These are phyloP conservation scores for Ottelia alismoides DNA, from an alignment of 106 monocot genomes.

Conservation along the genomic window DNA sequence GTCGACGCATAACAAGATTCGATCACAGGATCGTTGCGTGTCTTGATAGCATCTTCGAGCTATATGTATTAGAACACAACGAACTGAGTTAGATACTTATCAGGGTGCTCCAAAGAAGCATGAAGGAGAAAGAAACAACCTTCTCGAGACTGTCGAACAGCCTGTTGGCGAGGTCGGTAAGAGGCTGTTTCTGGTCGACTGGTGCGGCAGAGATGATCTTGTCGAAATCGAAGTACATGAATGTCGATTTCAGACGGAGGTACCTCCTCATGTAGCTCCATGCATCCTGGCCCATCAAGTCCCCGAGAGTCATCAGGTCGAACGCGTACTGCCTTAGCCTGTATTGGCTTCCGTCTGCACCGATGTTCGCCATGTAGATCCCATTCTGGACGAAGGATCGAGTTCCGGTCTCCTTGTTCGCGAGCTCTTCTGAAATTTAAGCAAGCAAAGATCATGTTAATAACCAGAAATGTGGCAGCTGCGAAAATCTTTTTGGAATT, in stretches of 20 bases:
- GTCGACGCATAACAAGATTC: conserved; percentile 29
- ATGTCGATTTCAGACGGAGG: conserved; percentile 45
- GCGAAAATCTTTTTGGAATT: no score
- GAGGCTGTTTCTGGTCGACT: conserved; percentile 22
- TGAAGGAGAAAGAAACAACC: conserved; percentile 4
- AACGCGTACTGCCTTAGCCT: conserved; percentile 43
- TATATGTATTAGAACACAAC: no score
- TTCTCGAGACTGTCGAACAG: conserved; percentile 50
- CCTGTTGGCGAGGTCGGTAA: conserved; percentile 34
- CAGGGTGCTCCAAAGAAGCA: no score
- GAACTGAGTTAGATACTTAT: no score
- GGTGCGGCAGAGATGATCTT: conserved; percentile 40
- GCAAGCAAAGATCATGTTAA: no score
- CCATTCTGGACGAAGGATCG: conserved; percentile 42
- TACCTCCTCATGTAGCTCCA: conserved; percentile 48
- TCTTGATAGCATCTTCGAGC: conserved; percentile 41
- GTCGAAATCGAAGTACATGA: conserved; percentile 74
- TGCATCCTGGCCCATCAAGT: conserved; percentile 32
- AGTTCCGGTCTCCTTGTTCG: conserved; percentile 43
- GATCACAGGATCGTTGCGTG: conserved; percentile 10
- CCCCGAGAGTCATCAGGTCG: conserved; percentile 53
- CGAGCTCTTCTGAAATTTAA: conserved; percentile 33
- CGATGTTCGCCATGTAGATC: conserved; percentile 47
- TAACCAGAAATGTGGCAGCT: no score
- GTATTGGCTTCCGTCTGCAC: conserved; percentile 17